Conservation (phyloP, 2,329 filamentous ascomycete species). For the Ramularia endophylla region DNA sequence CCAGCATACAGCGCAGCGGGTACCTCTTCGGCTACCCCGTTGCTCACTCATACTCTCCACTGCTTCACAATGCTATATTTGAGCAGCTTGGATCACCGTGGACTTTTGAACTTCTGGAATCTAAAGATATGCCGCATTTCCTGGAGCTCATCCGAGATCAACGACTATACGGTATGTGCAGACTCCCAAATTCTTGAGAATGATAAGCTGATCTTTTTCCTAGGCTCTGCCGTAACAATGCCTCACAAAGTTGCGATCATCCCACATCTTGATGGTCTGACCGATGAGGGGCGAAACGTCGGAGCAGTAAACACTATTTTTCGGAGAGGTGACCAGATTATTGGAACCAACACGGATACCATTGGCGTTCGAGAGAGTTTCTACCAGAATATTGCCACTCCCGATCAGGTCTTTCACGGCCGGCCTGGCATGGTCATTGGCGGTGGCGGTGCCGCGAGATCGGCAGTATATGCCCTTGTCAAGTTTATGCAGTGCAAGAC, state of each 20-base stretch:
- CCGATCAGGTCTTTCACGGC: constrained; percentile 47
- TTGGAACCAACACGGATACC: constrained; percentile 77
- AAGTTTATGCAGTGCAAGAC: constrained; percentile 61
- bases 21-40: constrained; percentile 55
- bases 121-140: constrained; percentile 40
- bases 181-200: too few species aligned
- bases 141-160: constrained; percentile 48
- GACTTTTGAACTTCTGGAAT: constrained; percentile 46
- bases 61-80: constrained; percentile 51
- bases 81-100: constrained; percentile 46
- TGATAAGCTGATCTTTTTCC: constrained; percentile 4
- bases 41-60: constrained; percentile 51
- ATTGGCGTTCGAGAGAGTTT: constrained; percentile 72
- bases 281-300: constrained; percentile 64
- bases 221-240: constrained; percentile 74
- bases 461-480: constrained; percentile 68
- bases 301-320: constrained; percentile 79
- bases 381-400: constrained; percentile 38
- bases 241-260: constrained; percentile 76
- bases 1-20: constrained; percentile 43
- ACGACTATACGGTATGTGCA: constrained; percentile 53
- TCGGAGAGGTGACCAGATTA: constrained; percentile 47
- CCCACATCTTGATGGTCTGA: constrained; percentile 65
- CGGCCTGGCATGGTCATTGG: constrained; percentile 68
- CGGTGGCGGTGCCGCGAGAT: constrained; percentile 71